A percentile compares a stretch with the other conserved stretches of the same genome.
Conservation (phyloP, 2,329 filamentous ascomycete genomes). For the Orbilia ellipsospora region DNA sequence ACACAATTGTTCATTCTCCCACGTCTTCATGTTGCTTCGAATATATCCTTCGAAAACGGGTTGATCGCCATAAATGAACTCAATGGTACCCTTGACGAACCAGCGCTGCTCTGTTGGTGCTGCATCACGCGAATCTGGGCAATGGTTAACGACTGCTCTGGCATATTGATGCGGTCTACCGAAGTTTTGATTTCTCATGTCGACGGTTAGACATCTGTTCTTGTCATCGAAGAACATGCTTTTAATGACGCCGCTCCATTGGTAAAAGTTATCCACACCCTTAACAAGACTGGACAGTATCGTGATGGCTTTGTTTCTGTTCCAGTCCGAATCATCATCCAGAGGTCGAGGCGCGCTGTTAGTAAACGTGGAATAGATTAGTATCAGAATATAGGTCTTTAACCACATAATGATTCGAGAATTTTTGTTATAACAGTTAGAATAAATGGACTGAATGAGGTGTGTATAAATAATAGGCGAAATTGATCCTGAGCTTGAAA, state of each 20-base stretch:
- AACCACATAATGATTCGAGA: neutral
- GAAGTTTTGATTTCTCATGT: neutral
- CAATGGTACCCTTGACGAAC: conserved; percentile 30
- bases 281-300: neutral
- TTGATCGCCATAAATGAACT: conserved; percentile 1
- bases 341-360: conserved; percentile 1
- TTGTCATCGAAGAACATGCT: conserved; percentile 29
- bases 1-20: conserved; percentile 1
- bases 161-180: neutral
- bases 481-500: too few species aligned
- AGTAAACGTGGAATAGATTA: conserved; percentile 3
- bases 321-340: conserved; percentile 18
- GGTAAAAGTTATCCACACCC: neutral
- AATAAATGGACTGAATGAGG: too few species aligned
- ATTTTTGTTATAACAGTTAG: too few species aligned
- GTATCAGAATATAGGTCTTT: neutral
- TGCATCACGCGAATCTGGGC: conserved; percentile 3
- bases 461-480: too few species aligned
- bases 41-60: conserved; percentile 26
- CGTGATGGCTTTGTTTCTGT: conserved; percentile 8
- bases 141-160: conserved; percentile 11
- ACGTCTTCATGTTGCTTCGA: neutral
- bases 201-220: conserved; percentile 23
- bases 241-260: conserved; percentile 38
- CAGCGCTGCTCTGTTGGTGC: conserved; percentile 7